Base-by-base conservation (phyloP, 345 rosid genomes). In the Hibiscus syriacus region DNA sequence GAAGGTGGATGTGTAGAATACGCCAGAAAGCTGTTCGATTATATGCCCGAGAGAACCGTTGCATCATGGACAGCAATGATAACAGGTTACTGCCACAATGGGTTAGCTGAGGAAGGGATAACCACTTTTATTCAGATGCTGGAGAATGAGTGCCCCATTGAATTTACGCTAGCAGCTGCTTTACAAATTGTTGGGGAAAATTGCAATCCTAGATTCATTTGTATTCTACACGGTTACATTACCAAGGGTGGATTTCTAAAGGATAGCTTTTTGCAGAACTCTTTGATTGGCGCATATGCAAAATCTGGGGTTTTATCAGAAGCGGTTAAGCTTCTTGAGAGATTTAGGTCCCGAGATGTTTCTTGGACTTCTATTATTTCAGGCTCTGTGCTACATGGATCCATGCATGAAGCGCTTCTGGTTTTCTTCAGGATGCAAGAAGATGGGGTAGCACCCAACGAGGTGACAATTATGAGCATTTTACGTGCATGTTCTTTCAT, bases 331-430 rank as follows among this genome's bases (percentile, higher is more conserved):
- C 61, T 82, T 39, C 72, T 84, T 65, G 68, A 60, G 10, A 57
- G 68, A 19, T 74, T 78, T 27, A 64, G 36, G 14, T 22, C 48
- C 32, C 41, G 57, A 48, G 79, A 84, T 73, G 83, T 87, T 34
- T 78, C 82, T 5, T 84, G 89, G 89, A 85, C 80, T 72, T 81
- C 86, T 0, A 68, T 84, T 4, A 70, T 84, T 38, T 73, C 89
- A 6, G 80, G 79, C 7, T 73, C 41, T 29, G 83, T 78, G 17
- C 56, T 72, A 0, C 73, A 76, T 38, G 87, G 81, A 6, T 69
- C 73, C 63, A 50, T 57, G 27, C 36, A 26, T 58, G 79, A 75
- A 6, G 86, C 88, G 23, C 53, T 84, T 34, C 55, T 69, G 7
- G 43, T 79, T 23, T 84, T 80, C 71, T 34, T 66, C 11, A 43